Evolutionary conservation across 2,329 filamentous ascomycete species (phyloP).

Genomic region (Xylariaceae sp.): DNA sequence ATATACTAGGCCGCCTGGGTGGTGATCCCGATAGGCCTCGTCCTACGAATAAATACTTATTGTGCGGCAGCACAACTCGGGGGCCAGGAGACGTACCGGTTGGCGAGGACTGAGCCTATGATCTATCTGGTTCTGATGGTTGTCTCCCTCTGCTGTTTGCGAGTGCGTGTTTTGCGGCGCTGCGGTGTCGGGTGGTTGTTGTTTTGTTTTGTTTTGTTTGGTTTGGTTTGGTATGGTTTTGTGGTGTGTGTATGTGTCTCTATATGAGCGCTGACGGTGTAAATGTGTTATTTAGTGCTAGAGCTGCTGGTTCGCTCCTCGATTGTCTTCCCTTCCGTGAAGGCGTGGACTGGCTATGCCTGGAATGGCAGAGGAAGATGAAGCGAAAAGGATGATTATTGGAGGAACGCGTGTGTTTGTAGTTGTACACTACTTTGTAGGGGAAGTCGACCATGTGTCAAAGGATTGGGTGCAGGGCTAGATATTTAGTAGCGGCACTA

Average conservation of each 20-base stretch:
- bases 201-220: no score
- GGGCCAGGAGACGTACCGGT: background rate
- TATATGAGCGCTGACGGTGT: no score
- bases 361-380: background rate
- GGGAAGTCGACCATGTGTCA: background rate
- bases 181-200: no score
- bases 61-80: background rate
- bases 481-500: background rate
- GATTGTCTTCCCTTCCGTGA: no score
- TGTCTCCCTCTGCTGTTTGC: background rate
- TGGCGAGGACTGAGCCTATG: background rate
- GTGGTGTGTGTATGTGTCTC: no score
- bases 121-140: background rate
- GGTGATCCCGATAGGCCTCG: background rate
- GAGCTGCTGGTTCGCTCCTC: no score
- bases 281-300: no score
- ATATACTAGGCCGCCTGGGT: background rate
- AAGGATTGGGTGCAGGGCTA: background rate
- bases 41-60: background rate
- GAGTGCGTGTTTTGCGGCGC: background rate
- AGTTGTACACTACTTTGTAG: background rate
- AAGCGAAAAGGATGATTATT: background rate
- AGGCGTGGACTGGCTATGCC: background rate
- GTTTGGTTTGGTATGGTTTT: no score
- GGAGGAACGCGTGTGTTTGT: conserved; percentile 1